Percentiles rank a stretch among this genome's conserved stretches.
Conservation (phyloP, 2,329 filamentous ascomycete genomes). For the Trichoderma endophyticum region DNA sequence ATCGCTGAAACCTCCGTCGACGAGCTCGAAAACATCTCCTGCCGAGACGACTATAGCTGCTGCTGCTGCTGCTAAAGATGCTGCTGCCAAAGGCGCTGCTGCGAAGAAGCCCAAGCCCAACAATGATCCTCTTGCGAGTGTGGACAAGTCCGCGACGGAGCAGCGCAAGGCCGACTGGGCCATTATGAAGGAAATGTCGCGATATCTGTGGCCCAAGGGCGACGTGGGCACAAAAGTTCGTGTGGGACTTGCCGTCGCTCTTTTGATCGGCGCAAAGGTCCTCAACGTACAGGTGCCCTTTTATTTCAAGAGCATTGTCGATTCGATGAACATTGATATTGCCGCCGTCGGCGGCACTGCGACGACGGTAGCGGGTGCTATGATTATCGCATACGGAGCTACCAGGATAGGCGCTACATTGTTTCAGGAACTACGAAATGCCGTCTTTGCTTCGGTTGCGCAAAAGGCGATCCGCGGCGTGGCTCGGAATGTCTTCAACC, state of each 20-base stretch:
- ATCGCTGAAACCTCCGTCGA: conserved; percentile 22
- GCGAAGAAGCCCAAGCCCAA: conserved; percentile 25
- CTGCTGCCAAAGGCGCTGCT: conserved; percentile 10
- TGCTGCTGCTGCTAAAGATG: not conserved
- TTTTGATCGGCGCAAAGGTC: conserved; percentile 88
- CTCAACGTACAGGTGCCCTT: conserved; percentile 98
- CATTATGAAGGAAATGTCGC: conserved; percentile 96
- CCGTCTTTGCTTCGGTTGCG: conserved; percentile 92
- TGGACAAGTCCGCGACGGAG: conserved; percentile 64
- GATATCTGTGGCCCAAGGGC: conserved; percentile 94
- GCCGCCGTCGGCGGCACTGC: conserved; percentile 83
- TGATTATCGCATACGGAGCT: conserved; percentile 89
- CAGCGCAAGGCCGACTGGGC: conserved; percentile 97
- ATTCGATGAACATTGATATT: conserved; percentile 96
- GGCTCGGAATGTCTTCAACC: conserved; percentile 87
- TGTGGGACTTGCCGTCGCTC: conserved; percentile 76
- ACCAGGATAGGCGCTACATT: conserved; percentile 84
- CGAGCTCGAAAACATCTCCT: conserved; percentile 16
- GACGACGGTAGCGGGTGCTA: conserved; percentile 81
- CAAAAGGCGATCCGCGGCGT: conserved; percentile 94
- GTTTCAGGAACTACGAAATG: conserved; percentile 92
- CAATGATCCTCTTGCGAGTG: conserved; percentile 33
- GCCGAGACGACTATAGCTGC: not conserved
- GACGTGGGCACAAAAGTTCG: conserved; percentile 69
- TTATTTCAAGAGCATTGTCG: conserved; percentile 98